Evolutionary conservation across 164 flowering plant species (phyloP), one percentile per base, ranked within the genome.

Genomic region (Echeveria elegans): DNA sequence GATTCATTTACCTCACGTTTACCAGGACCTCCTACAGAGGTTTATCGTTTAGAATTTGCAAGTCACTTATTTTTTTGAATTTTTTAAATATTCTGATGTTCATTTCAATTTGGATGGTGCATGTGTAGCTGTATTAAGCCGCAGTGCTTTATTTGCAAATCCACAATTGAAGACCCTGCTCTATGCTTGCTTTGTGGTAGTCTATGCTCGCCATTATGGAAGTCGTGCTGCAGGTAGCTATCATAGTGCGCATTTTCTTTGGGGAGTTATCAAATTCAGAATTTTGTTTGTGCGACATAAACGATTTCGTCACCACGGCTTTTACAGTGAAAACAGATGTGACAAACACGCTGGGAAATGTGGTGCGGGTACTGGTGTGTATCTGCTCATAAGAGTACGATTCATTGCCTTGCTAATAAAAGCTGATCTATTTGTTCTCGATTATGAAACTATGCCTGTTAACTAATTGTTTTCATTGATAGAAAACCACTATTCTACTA

Each of bases 21-120:
- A 91, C 79, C 96, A 94, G 72, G 96, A 91, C 77, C 84, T 89
- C 45, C 76, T 94, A 79, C 90, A 88, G 78, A 91, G 96, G 99
- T n/a, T n/a, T 94, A 60, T 64, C 71, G 65, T 62, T 56, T 3
- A 36, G 15, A 5, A 61, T 40, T 15, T 62, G 58, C 32, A 63
- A 36, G 30, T 30, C 34, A 2, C 59, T 56, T 23, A 28, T 12
- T 56, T 56, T 29, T 15, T 12, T 3, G 37, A 50, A 21, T 6
- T n/a, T 11, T 24, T 53, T 53, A 53, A 15, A 24, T 23, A 63
- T 63, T 63, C 16, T 21, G 15, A 4, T 63, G 47, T 36, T 36
- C 26, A 21, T 37, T 63, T 63, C 18, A 21, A 37, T 34, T 6
- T 34, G 45, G 26, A 41, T 52, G 12, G 36, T 60, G 11, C 38